phyloP scores from a whole-genome alignment of 2,329 filamentous ascomycete genomes.

The Coniella lustricola region DNA sequence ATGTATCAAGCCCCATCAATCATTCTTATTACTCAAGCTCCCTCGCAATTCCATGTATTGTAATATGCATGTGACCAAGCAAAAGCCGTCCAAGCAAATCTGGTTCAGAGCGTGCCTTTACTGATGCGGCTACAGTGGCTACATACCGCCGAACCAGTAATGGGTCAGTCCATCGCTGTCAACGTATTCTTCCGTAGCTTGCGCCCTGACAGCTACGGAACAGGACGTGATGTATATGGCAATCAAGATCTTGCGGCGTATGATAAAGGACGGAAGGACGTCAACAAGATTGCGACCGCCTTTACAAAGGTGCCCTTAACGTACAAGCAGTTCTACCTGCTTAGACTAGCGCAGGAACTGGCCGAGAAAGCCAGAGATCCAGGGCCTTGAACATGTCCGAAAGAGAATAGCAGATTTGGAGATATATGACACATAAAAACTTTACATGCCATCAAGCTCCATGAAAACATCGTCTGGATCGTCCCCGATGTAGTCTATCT shows the following conservation, averaged over 20 bases:
- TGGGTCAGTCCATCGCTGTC: constrained; percentile 64
- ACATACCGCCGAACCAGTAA: constrained; percentile 61
- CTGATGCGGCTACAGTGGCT: constrained; percentile 48
- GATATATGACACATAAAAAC: background rate
- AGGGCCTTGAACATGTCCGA: background rate
- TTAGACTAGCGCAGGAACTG: constrained; percentile 65
- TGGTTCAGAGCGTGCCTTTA: background rate
- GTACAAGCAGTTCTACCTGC: constrained; percentile 67
- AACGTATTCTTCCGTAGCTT: constrained; percentile 83
- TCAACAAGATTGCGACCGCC: constrained; percentile 56
- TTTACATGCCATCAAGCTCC: constrained; percentile 27
- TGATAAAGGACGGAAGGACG: constrained; percentile 69
- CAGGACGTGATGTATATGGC: constrained; percentile 77
- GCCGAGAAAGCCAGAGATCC: constrained; percentile 3
- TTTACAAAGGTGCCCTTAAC: constrained; percentile 61
- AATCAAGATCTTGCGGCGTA: constrained; percentile 81
- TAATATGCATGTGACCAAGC: too few relatives aligned
- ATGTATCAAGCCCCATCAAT: too few relatives aligned
- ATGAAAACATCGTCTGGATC: constrained; percentile 50
- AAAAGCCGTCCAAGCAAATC: background rate
- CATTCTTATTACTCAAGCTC: too few relatives aligned
- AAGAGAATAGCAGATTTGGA: background rate
- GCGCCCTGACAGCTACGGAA: constrained; percentile 53
- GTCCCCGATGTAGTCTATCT: constrained; percentile 44
- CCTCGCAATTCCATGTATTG: too few relatives aligned